Evolutionary conservation across 116 monocot genomes (phyloP).

Genomic region (Iris pallida): DNA sequence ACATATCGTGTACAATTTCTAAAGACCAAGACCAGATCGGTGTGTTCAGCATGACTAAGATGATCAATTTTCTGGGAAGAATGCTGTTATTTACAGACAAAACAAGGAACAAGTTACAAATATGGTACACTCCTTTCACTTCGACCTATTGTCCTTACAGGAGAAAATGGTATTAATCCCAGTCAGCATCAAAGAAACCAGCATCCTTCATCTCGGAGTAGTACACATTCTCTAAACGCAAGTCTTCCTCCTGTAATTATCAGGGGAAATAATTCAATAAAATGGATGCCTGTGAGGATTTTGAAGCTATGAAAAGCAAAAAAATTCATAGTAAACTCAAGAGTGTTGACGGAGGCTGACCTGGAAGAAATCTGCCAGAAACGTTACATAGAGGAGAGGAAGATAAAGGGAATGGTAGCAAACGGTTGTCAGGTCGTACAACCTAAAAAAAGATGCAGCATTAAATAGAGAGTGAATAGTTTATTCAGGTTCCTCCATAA

Average conservation of each 20-base stretch:
- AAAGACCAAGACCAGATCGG: neutral
- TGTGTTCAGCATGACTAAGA: neutral
- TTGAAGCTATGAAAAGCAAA: neutral
- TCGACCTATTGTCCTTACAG: neutral
- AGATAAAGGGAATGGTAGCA: conserved; percentile 93
- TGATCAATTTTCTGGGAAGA: neutral
- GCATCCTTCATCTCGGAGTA: conserved; percentile 99
- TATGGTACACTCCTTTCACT: neutral
- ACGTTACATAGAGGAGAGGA: conserved; percentile 82
- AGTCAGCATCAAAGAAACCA: conserved; percentile 96
- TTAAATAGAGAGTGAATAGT: neutral
- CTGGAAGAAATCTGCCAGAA: conserved; percentile 95
- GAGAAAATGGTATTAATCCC: conserved; percentile 45
- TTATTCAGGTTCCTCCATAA: neutral
- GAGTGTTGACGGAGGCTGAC: conserved; percentile 8
- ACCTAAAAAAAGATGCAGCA: conserved; percentile 33
- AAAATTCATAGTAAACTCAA: neutral
- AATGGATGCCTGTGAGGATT: neutral
- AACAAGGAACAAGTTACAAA: too few relatives aligned
- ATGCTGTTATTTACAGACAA: neutral
- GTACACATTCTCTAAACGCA: conserved; percentile 86
- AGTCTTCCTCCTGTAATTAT: conserved; percentile 74
- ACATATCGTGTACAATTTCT: neutral
- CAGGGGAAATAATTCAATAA: too few relatives aligned
- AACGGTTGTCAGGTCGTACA: conserved; percentile 59